Conservation (phyloP, 2,329 filamentous ascomycete genomes). For the Neurospora crassa region DNA sequence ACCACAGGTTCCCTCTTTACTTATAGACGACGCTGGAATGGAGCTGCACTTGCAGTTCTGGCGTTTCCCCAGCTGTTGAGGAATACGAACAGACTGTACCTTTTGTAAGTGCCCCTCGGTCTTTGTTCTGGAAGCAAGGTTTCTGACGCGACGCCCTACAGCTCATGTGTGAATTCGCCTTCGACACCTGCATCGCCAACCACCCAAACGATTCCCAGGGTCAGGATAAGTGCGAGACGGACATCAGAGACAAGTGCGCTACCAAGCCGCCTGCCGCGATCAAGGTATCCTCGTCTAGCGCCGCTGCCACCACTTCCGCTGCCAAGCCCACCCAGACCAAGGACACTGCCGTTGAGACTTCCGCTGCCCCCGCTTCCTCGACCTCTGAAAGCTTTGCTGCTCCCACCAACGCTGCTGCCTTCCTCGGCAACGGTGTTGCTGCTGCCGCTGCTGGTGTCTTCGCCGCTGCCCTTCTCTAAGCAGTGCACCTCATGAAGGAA, state of each 20-base stretch:
- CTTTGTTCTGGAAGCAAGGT: background rate
- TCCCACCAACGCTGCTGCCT: constrained; percentile 23
- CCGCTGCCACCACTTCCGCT: constrained; percentile 19
- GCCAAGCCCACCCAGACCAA: constrained; percentile 16
- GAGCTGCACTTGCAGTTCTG: constrained; percentile 41
- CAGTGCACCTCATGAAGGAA: constrained; percentile 1
- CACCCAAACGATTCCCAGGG: constrained; percentile 31
- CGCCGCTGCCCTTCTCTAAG: constrained; percentile 39
- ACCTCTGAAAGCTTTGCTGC: constrained; percentile 17
- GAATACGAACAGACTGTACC: constrained; percentile 44
- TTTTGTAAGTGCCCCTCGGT: constrained; percentile 22
- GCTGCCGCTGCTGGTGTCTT: constrained; percentile 42
- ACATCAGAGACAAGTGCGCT: constrained; percentile 40
- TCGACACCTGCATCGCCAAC: constrained; percentile 34
- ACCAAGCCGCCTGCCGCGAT: constrained; percentile 28
- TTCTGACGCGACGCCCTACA: constrained; percentile 16
- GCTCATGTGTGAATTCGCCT: constrained; percentile 44
- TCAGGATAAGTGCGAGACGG: constrained; percentile 38
- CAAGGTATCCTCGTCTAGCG: constrained; percentile 20
- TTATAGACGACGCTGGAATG: constrained; percentile 34
- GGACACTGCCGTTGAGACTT: constrained; percentile 6
- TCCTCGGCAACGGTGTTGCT: constrained; percentile 35
- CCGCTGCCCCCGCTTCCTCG: constrained; percentile 11
- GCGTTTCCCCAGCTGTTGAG: constrained; percentile 39
- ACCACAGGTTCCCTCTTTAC: constrained; percentile 1